Evolutionary conservation across 306 rosid species (phyloP).

Genomic region (Begonia fuchsioides): DNA sequence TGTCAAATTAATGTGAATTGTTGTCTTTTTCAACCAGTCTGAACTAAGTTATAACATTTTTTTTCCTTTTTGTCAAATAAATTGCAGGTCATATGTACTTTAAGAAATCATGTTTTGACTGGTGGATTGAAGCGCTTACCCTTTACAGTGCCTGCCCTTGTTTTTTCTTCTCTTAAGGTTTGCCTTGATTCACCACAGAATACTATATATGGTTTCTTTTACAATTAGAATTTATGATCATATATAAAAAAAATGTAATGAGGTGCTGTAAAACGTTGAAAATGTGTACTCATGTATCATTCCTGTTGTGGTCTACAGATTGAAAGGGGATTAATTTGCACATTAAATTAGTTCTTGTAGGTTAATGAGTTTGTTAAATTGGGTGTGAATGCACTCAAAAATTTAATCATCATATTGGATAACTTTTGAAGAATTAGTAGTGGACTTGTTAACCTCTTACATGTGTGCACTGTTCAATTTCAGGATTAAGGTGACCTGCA

Average conservation of each 20-base stretch:
- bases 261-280: too few relatives aligned
- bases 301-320: too few relatives aligned
- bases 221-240: too few relatives aligned
- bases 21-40: too few relatives aligned
- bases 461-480: not conserved
- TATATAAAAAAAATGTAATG: too few relatives aligned
- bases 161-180: conserved; percentile 86
- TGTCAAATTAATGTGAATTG: too few relatives aligned
- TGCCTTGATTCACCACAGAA: conserved; percentile 4
- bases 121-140: conserved; percentile 95
- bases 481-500: not conserved
- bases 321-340: not conserved
- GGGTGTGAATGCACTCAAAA: not conserved
- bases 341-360: not conserved
- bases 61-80: conserved; percentile 4
- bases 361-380: not conserved
- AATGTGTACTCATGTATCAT: too few relatives aligned
- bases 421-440: not conserved
- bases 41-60: too few relatives aligned
- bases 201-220: too few relatives aligned
- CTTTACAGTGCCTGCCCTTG: conserved; percentile 77
- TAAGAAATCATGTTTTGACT: conserved; percentile 64
- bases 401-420: too few relatives aligned
- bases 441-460: not conserved
- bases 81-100: conserved; percentile 78